Evolutionary conservation across 192 early-diverging fungal species (phyloP), one percentile per base, ranked within the genome.

Genomic region (Backusella australiensis): DNA sequence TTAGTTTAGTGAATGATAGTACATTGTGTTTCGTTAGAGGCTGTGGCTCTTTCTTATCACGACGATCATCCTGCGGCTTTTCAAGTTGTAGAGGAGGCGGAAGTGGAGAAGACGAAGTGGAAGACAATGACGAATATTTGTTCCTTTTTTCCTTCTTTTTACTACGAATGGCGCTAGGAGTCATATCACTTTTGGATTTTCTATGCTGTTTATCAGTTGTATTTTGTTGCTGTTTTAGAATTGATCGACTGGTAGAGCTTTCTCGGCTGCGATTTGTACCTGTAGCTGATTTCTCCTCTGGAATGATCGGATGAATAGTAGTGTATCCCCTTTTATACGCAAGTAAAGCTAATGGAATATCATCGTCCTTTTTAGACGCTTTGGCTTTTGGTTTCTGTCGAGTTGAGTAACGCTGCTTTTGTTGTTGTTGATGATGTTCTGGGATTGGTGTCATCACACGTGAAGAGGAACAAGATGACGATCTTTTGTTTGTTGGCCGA

Each of bases 251-350:
- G 11, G 56, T 63, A 14, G 56, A 63, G n/a, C 56, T 63, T 63
- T 63, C 56, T 29, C 56, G 21, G 23, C 56, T 63, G 11, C 56
- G 56, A 26, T 63, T 63, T 12, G 56, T 63, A 9, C 23, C 56
- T 12, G 56, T 63, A 63, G 21, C 8, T 29, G 26, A 63, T 63
- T 63, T 23, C 23, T 63, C 14, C 11, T 63, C 56, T 29, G 56
- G 56, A 71, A 32, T 49, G 29, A 7, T 44, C 15, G 70, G 70
- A 71, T 75, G 52, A 21, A 75, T 67, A 8, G 74, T 38, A 29
- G 65, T 67, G 34, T 75, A 75, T 17, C 74, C 74, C 29, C 67
- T 75, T 49, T 75, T 67, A 44, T 75, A 75, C 2, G 74, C 74
- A 23, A 75, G 67, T 8, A 75, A 32, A 34, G 74, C 74, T 8